Evolutionary conservation across 805 yeast genomes (phyloP).

Genomic region (Wickerhamomyces pijperi): DNA sequence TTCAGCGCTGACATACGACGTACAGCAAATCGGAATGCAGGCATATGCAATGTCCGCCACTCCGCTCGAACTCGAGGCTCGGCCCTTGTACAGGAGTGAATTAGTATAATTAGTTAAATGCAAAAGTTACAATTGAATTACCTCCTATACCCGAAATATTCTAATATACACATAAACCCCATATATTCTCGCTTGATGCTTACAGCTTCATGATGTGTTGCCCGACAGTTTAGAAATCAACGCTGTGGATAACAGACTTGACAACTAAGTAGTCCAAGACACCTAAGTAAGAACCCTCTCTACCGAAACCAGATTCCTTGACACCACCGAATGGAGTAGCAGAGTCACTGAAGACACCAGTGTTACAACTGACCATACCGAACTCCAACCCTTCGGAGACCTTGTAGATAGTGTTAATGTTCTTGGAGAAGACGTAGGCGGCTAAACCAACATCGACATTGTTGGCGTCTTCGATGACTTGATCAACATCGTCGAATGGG

Average conservation of each 20-base stretch:
- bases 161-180: no score
- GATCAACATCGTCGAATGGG: constrained; percentile 40
- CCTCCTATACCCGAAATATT: no score
- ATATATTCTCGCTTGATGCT: no score
- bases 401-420: constrained; percentile 36
- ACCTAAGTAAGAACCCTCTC: constrained; percentile 57
- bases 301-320: constrained; percentile 58
- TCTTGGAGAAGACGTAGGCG: constrained; percentile 45
- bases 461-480: constrained; percentile 43
- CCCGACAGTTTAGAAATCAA: no score
- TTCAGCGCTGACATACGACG: no score
- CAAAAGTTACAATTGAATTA: no score
- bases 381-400: constrained; percentile 46
- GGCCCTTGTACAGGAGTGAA: no score
- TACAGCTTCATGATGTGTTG: no score
- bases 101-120: no score
- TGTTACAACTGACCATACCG: constrained; percentile 59
- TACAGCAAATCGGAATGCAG: no score
- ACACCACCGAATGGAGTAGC: constrained; percentile 55
- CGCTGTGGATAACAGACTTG: constrained; percentile 28
- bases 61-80: no score
- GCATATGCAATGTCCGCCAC: no score
- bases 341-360: constrained; percentile 45
- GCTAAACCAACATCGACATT: constrained; percentile 48
- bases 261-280: constrained; percentile 47